Percentiles rank a stretch among this genome's conserved stretches.
phyloP scores from a whole-genome alignment of 73 alveolate genomes.

The Symbiodinium natans region DNA sequence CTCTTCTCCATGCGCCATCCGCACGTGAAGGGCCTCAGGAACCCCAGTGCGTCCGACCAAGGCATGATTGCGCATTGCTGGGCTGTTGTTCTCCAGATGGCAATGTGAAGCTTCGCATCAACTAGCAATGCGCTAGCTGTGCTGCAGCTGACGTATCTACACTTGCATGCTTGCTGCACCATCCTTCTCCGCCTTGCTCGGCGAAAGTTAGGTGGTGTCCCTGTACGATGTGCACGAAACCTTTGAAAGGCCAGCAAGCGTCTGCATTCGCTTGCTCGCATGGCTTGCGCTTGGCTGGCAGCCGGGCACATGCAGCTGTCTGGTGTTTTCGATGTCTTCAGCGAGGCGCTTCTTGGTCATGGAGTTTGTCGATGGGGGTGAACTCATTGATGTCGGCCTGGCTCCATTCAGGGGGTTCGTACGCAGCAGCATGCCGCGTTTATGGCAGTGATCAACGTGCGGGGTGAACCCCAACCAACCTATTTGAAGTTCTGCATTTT shows the following conservation, averaged over 20 bases:
- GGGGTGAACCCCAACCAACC: too few species aligned
- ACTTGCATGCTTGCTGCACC: background rate
- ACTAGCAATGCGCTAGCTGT: background rate
- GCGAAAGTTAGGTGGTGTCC: background rate
- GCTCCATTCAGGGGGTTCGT: background rate
- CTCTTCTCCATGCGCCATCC: background rate
- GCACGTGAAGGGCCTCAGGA: background rate
- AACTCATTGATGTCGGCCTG: background rate
- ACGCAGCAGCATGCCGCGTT: too few species aligned
- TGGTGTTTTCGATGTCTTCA: background rate
- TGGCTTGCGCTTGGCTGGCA: background rate
- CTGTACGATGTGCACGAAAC: background rate
- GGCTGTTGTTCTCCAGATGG: too few species aligned
- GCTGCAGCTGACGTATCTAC: background rate
- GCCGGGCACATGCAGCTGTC: too few species aligned
- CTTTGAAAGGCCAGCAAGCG: background rate
- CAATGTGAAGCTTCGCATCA: background rate
- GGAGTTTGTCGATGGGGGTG: background rate
- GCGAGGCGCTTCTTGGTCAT: slow-evolving; percentile 2
- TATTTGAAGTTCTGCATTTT: too few species aligned
- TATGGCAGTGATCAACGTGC: too few species aligned
- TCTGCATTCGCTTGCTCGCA: too few species aligned
- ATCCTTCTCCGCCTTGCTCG: too few species aligned
- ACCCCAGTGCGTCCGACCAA: background rate
- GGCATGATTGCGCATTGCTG: too few species aligned